Conservation (phyloP, 2,329 filamentous ascomycete genomes). For the Paramyrothecium sp. region DNA sequence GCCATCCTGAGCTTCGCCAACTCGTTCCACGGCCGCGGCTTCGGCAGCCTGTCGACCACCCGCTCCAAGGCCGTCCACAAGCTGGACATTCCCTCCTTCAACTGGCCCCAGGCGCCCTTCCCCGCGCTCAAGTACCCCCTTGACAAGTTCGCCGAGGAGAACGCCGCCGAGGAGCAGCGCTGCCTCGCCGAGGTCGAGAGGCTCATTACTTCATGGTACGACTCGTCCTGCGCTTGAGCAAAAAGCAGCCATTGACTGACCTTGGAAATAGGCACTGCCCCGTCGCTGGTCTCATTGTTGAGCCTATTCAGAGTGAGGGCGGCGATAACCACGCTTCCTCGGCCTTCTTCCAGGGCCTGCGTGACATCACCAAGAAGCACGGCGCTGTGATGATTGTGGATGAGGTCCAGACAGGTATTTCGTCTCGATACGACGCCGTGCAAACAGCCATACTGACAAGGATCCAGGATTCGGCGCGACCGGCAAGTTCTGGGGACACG, state of each 20-base stretch:
- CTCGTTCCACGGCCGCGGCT: conserved; percentile 79
- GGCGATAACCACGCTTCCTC: conserved; percentile 82
- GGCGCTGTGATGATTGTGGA: conserved; percentile 76
- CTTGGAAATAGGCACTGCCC: conserved; percentile 52
- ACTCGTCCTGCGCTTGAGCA: background rate
- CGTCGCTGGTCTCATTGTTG: conserved; percentile 71
- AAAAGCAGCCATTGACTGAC: background rate
- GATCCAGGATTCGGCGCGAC: conserved; percentile 72
- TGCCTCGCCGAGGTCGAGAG: conserved; percentile 73
- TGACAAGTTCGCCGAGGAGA: conserved; percentile 66
- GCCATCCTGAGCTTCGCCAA: conserved; percentile 78
- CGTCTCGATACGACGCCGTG: background rate
- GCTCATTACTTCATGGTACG: conserved; percentile 58
- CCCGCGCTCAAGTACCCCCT: conserved; percentile 76
- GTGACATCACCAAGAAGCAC: conserved; percentile 68
- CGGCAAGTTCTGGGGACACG: conserved; percentile 84
- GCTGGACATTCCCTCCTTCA: conserved; percentile 82
- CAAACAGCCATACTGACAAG: too few species aligned
- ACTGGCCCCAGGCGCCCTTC: conserved; percentile 84
- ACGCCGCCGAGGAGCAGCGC: conserved; percentile 67
- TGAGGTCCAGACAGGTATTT: conserved; percentile 70
- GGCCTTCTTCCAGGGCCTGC: conserved; percentile 73
- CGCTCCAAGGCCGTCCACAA: conserved; percentile 84
- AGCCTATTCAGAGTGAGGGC: conserved; percentile 81
- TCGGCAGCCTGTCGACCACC: conserved; percentile 75